Base-by-base conservation (phyloP, 805 yeast genomes). In the Yarrowia deformans region DNA sequence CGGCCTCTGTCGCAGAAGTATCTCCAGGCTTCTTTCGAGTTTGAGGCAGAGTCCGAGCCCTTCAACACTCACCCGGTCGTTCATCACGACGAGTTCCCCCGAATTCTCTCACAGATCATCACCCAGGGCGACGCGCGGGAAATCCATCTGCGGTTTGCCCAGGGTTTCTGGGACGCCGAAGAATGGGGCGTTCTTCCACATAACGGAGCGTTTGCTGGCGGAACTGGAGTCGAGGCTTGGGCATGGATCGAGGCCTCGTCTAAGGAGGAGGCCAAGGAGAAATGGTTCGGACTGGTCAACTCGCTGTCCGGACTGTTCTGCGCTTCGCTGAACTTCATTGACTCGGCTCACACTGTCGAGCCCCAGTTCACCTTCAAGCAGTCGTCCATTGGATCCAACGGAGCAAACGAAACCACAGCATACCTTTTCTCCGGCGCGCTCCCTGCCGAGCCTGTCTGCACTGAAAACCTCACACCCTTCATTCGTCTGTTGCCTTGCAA, bases 391-490 rank as follows among this genome's bases (percentile, higher is more conserved):
- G 79, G 50, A 70, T 76, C 64, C 19, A 54, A 54, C 13, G 60
- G 60, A 34, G 56, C 42, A 6, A 61, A 72, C 39, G 52, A 43
- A 16, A 34, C 58, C 14, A 58, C 63, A 13, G 56, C 71, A 7
- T 90, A 82, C 74, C 78, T 89, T 23, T 76, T 93, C 71, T 83
- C 97, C 71, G 97, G 97, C 8, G 90, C 97, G 0, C 84, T 95
- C 63, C 97, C 99, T 0, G 86, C 94, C 71, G 99, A 95, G 76
- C 97, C 98, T 0, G 88, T 95, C 18, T 95, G 99, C 79, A 95
- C 99, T 0, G 99, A 95, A 77, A 95, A 95, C 79, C 83, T 95
- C 75, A 94, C 99, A 0, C 98, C 99, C 0, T 92, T 94, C 73
- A 78, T 95, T 71, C 93, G 93, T 76, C 81, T 95, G 71, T 82